These are phyloP conservation scores for Russula sp. DNA, from an alignment of 768 basidiomycete genomes.

Conservation along the genomic window DNA sequence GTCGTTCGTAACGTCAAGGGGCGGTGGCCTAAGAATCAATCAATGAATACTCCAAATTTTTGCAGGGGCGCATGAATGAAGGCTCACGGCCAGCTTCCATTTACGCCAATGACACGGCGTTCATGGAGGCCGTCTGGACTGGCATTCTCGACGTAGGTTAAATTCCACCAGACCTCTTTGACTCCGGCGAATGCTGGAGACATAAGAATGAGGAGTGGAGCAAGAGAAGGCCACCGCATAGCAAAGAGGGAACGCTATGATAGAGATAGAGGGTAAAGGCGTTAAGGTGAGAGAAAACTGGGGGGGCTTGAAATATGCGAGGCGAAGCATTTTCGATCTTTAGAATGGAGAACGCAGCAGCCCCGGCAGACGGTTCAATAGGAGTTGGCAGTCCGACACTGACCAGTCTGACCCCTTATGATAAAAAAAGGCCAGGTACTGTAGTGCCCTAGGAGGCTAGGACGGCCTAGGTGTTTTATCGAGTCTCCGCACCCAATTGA, in stretches of 20 bases:
- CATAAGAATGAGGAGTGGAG: slow-evolving; percentile 30
- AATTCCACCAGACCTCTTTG: slow-evolving; percentile 83
- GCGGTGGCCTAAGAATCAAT: slow-evolving; percentile 59
- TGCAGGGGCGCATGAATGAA: neutral
- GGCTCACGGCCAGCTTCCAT: slow-evolving; percentile 89
- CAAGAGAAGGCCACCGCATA: slow-evolving; percentile 16
- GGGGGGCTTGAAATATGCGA: neutral
- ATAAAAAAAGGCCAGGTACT: too few relatives aligned
- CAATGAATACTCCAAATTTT: neutral
- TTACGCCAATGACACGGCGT: slow-evolving; percentile 80
- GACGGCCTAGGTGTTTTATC: too few relatives aligned
- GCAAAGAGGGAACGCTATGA: neutral
- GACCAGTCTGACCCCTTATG: too few relatives aligned
- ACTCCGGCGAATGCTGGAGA: slow-evolving; percentile 53
- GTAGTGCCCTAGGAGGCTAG: too few relatives aligned
- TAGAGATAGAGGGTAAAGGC: neutral
- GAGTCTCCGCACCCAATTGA: too few relatives aligned
- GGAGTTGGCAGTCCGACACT: too few relatives aligned
- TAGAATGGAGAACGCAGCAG: too few relatives aligned
- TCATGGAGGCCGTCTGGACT: slow-evolving; percentile 80
- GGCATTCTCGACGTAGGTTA: slow-evolving; percentile 73
- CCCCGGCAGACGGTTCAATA: too few relatives aligned
- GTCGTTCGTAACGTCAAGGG: slow-evolving; percentile 60
- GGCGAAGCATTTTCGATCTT: too few relatives aligned
- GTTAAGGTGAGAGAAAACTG: neutral